Conservation (phyloP, 306 rosid species). For the Cucurbita argyrosperma region DNA sequence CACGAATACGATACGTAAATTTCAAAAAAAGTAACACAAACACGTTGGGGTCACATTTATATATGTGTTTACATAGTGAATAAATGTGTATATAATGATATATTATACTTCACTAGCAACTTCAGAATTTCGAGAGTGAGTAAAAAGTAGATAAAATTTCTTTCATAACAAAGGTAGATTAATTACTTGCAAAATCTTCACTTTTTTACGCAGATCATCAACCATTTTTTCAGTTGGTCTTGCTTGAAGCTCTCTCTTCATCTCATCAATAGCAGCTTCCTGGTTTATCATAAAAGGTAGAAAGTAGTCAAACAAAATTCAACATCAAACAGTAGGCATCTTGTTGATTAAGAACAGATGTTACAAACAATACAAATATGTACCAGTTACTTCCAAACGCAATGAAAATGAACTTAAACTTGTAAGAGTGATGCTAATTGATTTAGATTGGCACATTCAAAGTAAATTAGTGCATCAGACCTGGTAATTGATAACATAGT, state of each 20-base stretch:
- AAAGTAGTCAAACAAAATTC: constrained; percentile 3
- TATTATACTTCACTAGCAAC: background rate
- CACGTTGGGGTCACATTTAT: too few species aligned
- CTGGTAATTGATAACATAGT: background rate
- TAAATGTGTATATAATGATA: too few species aligned
- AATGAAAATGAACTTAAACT: background rate
- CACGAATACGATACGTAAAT: too few species aligned
- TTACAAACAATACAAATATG: background rate
- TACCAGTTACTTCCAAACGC: background rate
- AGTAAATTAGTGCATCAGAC: background rate
- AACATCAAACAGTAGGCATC: background rate
- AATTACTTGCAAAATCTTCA: constrained; percentile 84
- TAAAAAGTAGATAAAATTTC: background rate
- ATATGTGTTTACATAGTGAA: background rate
- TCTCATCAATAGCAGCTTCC: constrained; percentile 62
- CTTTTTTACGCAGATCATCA: constrained; percentile 81
- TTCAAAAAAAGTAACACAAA: too few species aligned
- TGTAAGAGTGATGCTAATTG: background rate
- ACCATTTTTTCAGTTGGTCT: constrained; percentile 78
- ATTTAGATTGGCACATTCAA: background rate
- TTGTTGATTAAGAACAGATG: background rate
- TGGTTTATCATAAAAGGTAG: constrained; percentile 10
- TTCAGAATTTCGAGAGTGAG: constrained; percentile 12
- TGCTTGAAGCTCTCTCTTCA: constrained; percentile 75
- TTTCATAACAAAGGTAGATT: background rate